Base-by-base conservation (phyloP, 305 asterid species). In the Fraxinus latifolia region DNA sequence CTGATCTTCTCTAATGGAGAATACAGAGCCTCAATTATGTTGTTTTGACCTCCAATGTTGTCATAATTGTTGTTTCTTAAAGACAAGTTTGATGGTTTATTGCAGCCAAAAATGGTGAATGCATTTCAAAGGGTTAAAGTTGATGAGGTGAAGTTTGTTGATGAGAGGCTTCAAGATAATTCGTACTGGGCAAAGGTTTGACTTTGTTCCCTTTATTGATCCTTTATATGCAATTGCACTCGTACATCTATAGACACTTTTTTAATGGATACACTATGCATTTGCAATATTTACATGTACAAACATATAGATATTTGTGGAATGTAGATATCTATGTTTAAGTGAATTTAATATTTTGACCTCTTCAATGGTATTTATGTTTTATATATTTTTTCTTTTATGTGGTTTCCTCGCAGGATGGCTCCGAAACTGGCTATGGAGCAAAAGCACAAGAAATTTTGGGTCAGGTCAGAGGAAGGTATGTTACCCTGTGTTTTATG, bases 181-280 rank as follows among this genome's bases (percentile, higher is more conserved):
- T 96, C 99, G 68, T 94, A 93, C 79, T 95, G 97, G 97, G 99
- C 97, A 58, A 94, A 93, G 98, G 99, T 96, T 83, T 74, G 84
- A 77, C 79, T 76, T 31, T 19, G 34, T 79, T 73, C 73, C 73
- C 79, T 32, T 75, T n/a, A 34, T 70, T 77, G 33, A 74, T n/a
- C 53, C 74, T 29, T 77, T 44, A 25, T 71, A 12, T 29, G 31
- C 34, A 21, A 42, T 31, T 23, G 68, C 60, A 47, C 71, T 37
- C 58, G 67, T 68, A 31, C 68, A 3, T 23, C 33, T 62, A 62
- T 55, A 21, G 71, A 62, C 14, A 62, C 27, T 0, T 21, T 60
- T 62, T 62, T 55, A 3, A 23, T 21, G 71, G 71, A 62, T 17
- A 62, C 71, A 25, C 32, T 67, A 68, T 27, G 39, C 74, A 68